Evolutionary conservation across 352 stramenopile species (phyloP).

Genomic region (Globisporangium echinulatum): DNA sequence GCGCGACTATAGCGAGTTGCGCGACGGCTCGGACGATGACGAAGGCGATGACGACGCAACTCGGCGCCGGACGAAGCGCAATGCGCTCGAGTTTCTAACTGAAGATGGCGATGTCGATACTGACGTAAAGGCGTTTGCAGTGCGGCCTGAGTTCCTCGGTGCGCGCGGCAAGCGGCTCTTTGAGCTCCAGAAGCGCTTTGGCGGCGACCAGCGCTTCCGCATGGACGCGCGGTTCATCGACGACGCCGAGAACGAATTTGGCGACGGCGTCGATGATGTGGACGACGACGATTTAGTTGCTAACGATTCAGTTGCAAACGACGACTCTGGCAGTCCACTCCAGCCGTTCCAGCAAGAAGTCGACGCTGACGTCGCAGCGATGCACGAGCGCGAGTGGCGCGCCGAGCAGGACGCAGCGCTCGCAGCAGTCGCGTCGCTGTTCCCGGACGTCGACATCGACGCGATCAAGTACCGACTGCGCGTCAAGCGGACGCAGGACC

Average conservation of each 20-base stretch:
- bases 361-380: constrained; percentile 22
- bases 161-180: constrained; percentile 68
- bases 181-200: constrained; percentile 78
- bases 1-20: constrained; percentile 4
- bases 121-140: constrained; percentile 36
- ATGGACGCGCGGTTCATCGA: constrained; percentile 75
- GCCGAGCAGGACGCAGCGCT: constrained; percentile 47
- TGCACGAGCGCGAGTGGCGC: constrained; percentile 34
- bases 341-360: constrained; percentile 50
- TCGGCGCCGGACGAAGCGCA: background rate
- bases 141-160: constrained; percentile 69
- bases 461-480: constrained; percentile 47
- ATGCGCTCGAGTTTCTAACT: constrained; percentile 13
- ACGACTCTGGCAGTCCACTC: constrained; percentile 10
- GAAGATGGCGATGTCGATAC: constrained; percentile 20
- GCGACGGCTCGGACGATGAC: constrained; percentile 50
- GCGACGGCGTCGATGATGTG: constrained; percentile 19
- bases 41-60: constrained; percentile 19
- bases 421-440: constrained; percentile 48
- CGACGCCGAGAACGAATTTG: constrained; percentile 53
- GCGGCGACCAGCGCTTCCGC: constrained; percentile 69
- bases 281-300: constrained; percentile 18
- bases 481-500: constrained; percentile 41
- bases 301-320: constrained; percentile 5
- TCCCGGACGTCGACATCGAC: constrained; percentile 62